Evolutionary conservation across 768 basidiomycete genomes (phyloP).

Genomic region (Collybiopsis luxurians): DNA sequence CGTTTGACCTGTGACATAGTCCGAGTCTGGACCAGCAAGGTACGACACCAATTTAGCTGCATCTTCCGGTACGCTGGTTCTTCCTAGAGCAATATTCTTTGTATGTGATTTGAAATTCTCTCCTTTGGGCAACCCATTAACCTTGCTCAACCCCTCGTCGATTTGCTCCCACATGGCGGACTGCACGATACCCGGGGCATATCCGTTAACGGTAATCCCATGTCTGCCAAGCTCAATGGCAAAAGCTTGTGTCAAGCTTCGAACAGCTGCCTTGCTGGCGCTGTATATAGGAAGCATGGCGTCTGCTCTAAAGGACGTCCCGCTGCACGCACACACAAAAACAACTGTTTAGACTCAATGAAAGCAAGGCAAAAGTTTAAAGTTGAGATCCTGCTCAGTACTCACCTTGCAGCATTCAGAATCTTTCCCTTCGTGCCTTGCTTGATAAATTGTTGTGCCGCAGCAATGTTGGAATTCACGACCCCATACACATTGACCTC

Average conservation of each 20-base stretch:
- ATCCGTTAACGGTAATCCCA: constrained; percentile 31
- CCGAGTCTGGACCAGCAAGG: constrained; percentile 30
- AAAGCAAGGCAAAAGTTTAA: too few species aligned
- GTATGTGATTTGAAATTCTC: constrained; percentile 4
- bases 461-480: constrained; percentile 30
- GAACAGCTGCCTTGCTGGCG: constrained; percentile 12
- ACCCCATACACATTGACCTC: constrained; percentile 28
- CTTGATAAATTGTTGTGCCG: constrained; percentile 33
- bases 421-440: constrained; percentile 35
- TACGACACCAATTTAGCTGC: constrained; percentile 33
- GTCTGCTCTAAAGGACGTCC: constrained; percentile 2
- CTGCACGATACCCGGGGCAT: constrained; percentile 27
- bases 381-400: neutral
- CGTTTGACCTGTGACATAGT: constrained; percentile 30
- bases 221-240: constrained; percentile 23
- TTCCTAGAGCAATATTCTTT: constrained; percentile 14
- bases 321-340: neutral
- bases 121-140: constrained; percentile 8
- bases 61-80: constrained; percentile 27
- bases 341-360: too few species aligned
- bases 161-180: constrained; percentile 21
- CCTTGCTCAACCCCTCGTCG: neutral
- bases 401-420: constrained; percentile 24
- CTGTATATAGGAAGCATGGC: constrained; percentile 9
- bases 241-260: constrained; percentile 11